phyloP scores from a whole-genome alignment of 108 stramenopile genomes.

The Skeletonema grethae region DNA sequence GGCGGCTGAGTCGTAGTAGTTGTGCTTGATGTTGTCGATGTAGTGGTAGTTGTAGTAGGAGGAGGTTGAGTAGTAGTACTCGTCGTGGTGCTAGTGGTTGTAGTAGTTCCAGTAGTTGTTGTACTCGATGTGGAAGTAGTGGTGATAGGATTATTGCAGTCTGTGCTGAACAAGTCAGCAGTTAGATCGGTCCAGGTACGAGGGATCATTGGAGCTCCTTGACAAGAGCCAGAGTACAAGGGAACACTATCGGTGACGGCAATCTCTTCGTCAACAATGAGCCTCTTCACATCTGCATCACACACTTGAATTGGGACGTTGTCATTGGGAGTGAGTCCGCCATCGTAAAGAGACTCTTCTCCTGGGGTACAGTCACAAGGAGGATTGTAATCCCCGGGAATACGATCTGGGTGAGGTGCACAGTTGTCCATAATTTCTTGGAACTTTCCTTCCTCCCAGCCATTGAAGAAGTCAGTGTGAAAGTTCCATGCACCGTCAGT shows the following conservation, averaged over 20 bases:
- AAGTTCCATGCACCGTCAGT: background rate
- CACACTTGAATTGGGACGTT: constrained; percentile 15
- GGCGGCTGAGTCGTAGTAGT: background rate
- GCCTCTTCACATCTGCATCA: constrained; percentile 25
- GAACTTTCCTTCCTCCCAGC: constrained; percentile 33
- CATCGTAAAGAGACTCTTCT: constrained; percentile 9
- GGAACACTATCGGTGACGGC: background rate
- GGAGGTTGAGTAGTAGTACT: background rate
- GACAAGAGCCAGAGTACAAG: constrained; percentile 3
- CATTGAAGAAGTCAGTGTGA: constrained; percentile 28
- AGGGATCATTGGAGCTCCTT: constrained; percentile 1
- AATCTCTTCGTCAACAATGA: constrained; percentile 34
- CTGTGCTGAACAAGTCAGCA: constrained; percentile 14
- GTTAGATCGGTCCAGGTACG: constrained; percentile 7
- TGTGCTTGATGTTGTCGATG: background rate
- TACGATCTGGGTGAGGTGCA: constrained; percentile 2
- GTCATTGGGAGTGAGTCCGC: constrained; percentile 16
- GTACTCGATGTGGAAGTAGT: constrained; percentile 1
- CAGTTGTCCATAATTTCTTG: constrained; percentile 40
- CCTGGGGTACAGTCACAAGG: constrained; percentile 25
- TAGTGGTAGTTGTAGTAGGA: background rate
- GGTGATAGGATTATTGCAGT: constrained; percentile 11
- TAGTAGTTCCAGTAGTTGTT: background rate
- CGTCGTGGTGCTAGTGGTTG: background rate
- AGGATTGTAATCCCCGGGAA: constrained; percentile 27